These are phyloP conservation scores for Scheffersomyces spartinae DNA, from an alignment of 805 yeast genomes.

Conservation along the genomic window DNA sequence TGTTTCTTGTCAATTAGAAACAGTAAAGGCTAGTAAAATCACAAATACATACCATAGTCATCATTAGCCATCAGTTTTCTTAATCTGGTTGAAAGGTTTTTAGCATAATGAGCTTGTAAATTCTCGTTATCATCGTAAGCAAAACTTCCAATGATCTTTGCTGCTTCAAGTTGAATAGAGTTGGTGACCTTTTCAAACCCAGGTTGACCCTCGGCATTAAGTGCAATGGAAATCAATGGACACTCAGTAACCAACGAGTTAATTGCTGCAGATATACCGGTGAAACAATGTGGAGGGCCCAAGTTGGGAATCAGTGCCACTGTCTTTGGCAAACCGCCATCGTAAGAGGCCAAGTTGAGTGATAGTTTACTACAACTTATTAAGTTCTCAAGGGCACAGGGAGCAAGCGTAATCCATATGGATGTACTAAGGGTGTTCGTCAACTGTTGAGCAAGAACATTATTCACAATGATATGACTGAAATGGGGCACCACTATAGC, in stretches of 20 bases:
- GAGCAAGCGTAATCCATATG: conserved; percentile 11
- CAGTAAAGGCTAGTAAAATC: conserved; percentile 13
- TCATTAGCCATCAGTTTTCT: too few relatives aligned
- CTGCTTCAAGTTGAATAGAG: conserved; percentile 29
- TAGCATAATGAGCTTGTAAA: too few relatives aligned
- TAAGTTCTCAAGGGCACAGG: conserved; percentile 24
- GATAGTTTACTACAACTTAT: conserved; percentile 10
- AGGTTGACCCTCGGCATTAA: conserved; percentile 39
- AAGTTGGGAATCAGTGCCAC: conserved; percentile 18
- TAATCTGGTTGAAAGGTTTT: too few relatives aligned
- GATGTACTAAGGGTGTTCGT: conserved; percentile 2
- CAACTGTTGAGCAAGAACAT: conserved; percentile 13
- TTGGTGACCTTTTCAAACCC: conserved; percentile 32
- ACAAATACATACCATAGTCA: too few relatives aligned
- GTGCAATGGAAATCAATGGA: conserved; percentile 9
- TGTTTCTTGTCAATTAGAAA: conserved; percentile 80
- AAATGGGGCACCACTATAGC: conserved; percentile 10
- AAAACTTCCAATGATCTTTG: conserved; percentile 7
- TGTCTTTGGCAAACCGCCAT: conserved; percentile 6
- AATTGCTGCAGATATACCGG: conserved; percentile 44
- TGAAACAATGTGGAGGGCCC: conserved; percentile 50
- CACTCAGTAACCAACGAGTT: conserved; percentile 13
- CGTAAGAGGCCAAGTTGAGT: conserved; percentile 2
- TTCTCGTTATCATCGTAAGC: too few relatives aligned
- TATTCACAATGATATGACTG: conserved; percentile 16